A percentile compares a stretch with the other conserved stretches of the same genome.
These are phyloP conservation scores for Neofusicoccum sp. DNA, from an alignment of 2,329 filamentous ascomycete species.

Conservation along the genomic window DNA sequence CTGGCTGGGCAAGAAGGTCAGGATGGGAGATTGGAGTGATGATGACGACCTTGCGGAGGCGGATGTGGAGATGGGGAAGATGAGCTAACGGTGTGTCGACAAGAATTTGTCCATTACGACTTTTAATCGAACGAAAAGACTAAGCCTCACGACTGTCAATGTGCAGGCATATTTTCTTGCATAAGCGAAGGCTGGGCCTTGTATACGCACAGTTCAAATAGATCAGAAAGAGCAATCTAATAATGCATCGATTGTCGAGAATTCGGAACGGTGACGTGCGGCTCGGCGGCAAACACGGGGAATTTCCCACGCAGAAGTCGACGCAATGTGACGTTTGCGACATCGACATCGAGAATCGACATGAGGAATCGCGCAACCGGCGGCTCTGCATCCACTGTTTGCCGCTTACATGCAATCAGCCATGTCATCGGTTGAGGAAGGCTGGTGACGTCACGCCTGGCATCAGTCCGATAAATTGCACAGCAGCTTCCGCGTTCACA, in stretches of 20 bases:
- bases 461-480: too few species aligned
- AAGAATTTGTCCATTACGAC: not conserved
- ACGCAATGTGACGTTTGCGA: too few species aligned
- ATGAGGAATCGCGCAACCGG: too few species aligned
- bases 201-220: not conserved
- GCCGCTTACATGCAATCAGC: too few species aligned
- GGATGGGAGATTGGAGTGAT: slow-evolving; percentile 39
- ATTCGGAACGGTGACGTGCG: not conserved
- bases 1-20: slow-evolving; percentile 47
- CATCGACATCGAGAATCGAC: too few species aligned
- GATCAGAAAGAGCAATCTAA: not conserved
- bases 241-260: not conserved
- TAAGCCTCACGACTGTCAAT: not conserved
- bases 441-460: too few species aligned
- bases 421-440: too few species aligned
- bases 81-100: slow-evolving; percentile 48
- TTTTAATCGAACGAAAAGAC: not conserved
- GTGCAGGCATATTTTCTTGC: not conserved
- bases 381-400: too few species aligned
- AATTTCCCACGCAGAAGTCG: too few species aligned
- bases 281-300: not conserved
- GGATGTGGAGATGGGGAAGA: slow-evolving; percentile 71
- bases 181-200: slow-evolving; percentile 10
- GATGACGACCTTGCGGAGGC: slow-evolving; percentile 41
- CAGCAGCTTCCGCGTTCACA: too few species aligned